A percentile compares a stretch with the other conserved stretches of the same genome.
Evolutionary conservation across 371 early-diverging fungal species (phyloP).

Genomic region (Rhizopus arrhizus): DNA sequence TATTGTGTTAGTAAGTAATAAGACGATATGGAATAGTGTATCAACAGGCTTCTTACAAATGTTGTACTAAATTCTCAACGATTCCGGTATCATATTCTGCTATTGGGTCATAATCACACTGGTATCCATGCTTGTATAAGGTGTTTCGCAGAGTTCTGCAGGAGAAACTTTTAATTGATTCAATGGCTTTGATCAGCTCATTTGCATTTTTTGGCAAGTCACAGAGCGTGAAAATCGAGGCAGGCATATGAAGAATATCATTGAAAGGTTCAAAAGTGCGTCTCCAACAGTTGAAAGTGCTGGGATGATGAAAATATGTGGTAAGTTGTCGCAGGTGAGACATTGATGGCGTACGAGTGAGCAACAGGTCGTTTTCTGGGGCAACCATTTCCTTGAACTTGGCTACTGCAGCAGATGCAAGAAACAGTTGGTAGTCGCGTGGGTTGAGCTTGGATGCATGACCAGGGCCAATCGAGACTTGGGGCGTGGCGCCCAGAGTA

Average conservation of each 20-base stretch:
- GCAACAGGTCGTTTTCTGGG: background rate
- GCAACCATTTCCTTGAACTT: conserved; percentile 3
- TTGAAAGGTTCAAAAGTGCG: conserved; percentile 1
- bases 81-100: conserved; percentile 13
- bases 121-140: conserved; percentile 13
- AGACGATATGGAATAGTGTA: conserved; percentile 2
- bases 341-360: background rate
- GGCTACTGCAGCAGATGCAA: background rate
- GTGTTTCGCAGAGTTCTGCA: conserved; percentile 12
- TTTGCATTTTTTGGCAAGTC: conserved; percentile 10
- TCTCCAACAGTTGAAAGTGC: conserved; percentile 2
- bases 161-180: conserved; percentile 13
- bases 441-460: conserved; percentile 3
- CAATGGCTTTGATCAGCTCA: conserved; percentile 7
- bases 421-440: conserved; percentile 2
- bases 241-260: conserved; percentile 4
- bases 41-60: conserved; percentile 10
- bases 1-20: conserved; percentile 6
- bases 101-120: conserved; percentile 10
- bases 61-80: conserved; percentile 8
- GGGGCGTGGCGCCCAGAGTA: background rate
- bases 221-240: conserved; percentile 9
- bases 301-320: background rate
- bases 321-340: conserved; percentile 2
- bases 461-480: conserved; percentile 3